Evolutionary conservation across 2,329 filamentous ascomycete species (phyloP).

Genomic region (Cladophialophora carrionii): DNA sequence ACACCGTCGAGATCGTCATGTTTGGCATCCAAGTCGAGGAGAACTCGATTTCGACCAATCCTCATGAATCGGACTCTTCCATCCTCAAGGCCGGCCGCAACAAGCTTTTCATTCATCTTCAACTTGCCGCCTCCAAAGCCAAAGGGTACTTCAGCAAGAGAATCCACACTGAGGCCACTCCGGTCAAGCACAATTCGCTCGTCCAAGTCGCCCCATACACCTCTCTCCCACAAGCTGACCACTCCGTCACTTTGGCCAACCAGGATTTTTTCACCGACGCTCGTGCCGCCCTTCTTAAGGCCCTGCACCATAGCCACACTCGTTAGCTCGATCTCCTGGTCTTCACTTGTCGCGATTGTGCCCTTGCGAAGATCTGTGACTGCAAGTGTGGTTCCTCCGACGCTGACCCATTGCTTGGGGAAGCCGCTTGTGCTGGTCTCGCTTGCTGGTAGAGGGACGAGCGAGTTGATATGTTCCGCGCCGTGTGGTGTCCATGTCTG

Average conservation of each 20-base stretch:
- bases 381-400: slow-evolving; percentile 85
- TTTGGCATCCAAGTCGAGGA: slow-evolving; percentile 60
- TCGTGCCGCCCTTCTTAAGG: slow-evolving; percentile 66
- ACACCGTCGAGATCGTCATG: slow-evolving; percentile 91
- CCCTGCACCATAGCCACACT: slow-evolving; percentile 78
- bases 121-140: slow-evolving; percentile 66
- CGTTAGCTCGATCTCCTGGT: slow-evolving; percentile 93
- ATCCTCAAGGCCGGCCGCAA: slow-evolving; percentile 80
- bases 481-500: slow-evolving; percentile 81
- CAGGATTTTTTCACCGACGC: slow-evolving; percentile 73
- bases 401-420: slow-evolving; percentile 93
- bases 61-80: slow-evolving; percentile 77
- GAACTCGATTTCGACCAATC: slow-evolving; percentile 71
- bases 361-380: slow-evolving; percentile 87
- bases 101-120: slow-evolving; percentile 58
- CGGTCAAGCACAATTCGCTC: slow-evolving; percentile 79
- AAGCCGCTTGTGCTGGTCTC: slow-evolving; percentile 82
- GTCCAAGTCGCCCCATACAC: slow-evolving; percentile 93
- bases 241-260: slow-evolving; percentile 80
- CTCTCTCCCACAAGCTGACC: slow-evolving; percentile 89
- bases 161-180: slow-evolving; percentile 78
- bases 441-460: slow-evolving; percentile 79
- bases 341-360: slow-evolving; percentile 84
- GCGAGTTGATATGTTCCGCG: slow-evolving; percentile 86
- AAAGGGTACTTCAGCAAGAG: slow-evolving; percentile 72